These are phyloP conservation scores for Leucaena leucocephala DNA, from an alignment of 306 rosid genomes.

Conservation along the genomic window DNA sequence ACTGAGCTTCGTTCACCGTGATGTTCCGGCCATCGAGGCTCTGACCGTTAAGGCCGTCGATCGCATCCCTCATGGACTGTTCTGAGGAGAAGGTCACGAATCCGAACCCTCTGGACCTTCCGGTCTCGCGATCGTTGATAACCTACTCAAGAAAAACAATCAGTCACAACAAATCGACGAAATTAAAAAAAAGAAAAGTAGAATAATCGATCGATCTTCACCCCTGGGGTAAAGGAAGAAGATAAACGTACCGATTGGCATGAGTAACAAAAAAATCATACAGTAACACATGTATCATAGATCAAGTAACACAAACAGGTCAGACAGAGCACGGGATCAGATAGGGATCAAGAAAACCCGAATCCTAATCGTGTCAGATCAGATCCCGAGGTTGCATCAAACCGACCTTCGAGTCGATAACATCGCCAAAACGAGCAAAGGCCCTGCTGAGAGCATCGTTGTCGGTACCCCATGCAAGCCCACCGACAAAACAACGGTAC, in stretches of 20 bases:
- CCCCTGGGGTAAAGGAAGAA: conserved; percentile 65
- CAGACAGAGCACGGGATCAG: conserved; percentile 64
- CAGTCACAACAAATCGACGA: background rate
- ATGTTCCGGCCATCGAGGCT: conserved; percentile 82
- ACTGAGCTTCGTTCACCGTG: conserved; percentile 91
- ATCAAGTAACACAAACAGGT: conserved; percentile 79
- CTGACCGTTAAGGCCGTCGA: conserved; percentile 89
- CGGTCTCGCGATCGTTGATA: conserved; percentile 90
- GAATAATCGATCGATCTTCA: conserved; percentile 88
- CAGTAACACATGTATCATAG: conserved; percentile 58
- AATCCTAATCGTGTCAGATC: conserved; percentile 70
- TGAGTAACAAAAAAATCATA: conserved; percentile 57
- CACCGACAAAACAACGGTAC: conserved; percentile 88
- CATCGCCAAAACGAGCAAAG: conserved; percentile 61
- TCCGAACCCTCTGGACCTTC: conserved; percentile 93
- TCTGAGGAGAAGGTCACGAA: conserved; percentile 81
- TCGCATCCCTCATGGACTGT: conserved; percentile 76
- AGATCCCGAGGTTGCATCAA: conserved; percentile 60
- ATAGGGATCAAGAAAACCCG: conserved; percentile 44
- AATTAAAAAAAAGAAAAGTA: background rate
- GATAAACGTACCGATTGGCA: conserved; percentile 87
- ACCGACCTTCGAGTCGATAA: conserved; percentile 98
- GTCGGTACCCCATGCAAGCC: conserved; percentile 97
- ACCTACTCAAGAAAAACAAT: conserved; percentile 38
- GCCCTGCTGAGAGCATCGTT: conserved; percentile 59